Conservation (phyloP, 148 eudicot genomes). For the Fagopyrum tataricum region DNA sequence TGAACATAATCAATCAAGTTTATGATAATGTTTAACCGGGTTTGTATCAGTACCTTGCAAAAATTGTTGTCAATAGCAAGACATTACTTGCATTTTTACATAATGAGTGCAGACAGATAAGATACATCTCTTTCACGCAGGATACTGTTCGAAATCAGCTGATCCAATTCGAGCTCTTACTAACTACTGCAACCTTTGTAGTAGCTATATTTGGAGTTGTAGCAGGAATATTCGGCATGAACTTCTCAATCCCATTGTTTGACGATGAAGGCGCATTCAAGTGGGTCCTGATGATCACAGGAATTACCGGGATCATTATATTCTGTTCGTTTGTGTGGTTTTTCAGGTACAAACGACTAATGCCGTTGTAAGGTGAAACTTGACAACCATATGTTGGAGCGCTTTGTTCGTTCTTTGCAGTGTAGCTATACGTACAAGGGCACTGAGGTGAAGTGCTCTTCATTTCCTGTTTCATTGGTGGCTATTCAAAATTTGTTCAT, state of each 20-base stretch:
- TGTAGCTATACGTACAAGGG: neutral
- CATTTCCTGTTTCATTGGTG: neutral
- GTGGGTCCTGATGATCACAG: constrained; percentile 77
- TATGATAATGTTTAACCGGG: too few species aligned
- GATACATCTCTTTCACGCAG: constrained; percentile 32
- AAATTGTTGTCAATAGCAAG: neutral
- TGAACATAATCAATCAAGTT: too few species aligned
- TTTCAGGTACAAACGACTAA: constrained; percentile 73
- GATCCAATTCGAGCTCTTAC: constrained; percentile 85
- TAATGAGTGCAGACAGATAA: neutral
- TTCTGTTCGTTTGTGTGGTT: constrained; percentile 74
- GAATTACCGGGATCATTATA: constrained; percentile 49
- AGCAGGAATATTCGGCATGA: constrained; percentile 96
- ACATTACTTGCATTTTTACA: neutral
- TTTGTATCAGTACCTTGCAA: neutral
- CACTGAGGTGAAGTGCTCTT: neutral
- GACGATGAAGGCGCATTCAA: constrained; percentile 59
- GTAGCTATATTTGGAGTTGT: constrained; percentile 95
- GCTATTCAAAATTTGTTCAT: neutral
- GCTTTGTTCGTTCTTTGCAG: neutral
- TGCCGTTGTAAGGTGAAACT: constrained; percentile 52
- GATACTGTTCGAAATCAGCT: constrained; percentile 97
- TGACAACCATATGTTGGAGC: neutral
- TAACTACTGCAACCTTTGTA: constrained; percentile 91
- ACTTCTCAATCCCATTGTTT: constrained; percentile 64